phyloP scores from a whole-genome alignment of 345 rosid species.

The Litchi chinensis region DNA sequence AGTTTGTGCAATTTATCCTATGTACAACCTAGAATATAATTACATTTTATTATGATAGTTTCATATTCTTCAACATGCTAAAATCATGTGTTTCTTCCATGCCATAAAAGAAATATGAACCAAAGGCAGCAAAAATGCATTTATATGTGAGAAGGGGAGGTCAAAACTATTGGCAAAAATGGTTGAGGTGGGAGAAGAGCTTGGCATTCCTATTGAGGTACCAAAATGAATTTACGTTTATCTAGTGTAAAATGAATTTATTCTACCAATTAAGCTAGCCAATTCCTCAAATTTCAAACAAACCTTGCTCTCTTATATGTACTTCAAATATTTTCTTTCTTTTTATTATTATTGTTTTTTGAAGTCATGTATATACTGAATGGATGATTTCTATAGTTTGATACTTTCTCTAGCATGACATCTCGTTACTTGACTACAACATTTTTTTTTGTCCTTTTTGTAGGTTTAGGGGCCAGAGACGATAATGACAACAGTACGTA shows the following conservation, averaged over 20 bases:
- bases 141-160: conserved; percentile 87
- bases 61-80: background rate
- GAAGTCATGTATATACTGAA: too few species aligned
- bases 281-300: background rate
- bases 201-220: conserved; percentile 85
- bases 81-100: conserved; percentile 9
- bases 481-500: too few species aligned
- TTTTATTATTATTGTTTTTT: too few species aligned
- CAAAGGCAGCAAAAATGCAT: conserved; percentile 87
- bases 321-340: too few species aligned
- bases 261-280: background rate
- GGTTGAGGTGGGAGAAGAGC: conserved; percentile 79
- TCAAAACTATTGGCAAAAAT: conserved; percentile 80
- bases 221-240: conserved; percentile 1
- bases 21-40: too few species aligned
- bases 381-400: too few species aligned
- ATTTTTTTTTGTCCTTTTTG: too few species aligned
- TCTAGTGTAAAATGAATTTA: background rate
- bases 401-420: too few species aligned
- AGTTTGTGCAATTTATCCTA: too few species aligned
- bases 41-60: background rate
- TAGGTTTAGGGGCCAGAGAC: too few species aligned
- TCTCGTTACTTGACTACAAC: too few species aligned
- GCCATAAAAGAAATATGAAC: conserved; percentile 59
- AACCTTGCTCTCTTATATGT: too few species aligned